Base-by-base conservation (phyloP, 345 rosid genomes). In the Lepidium aucheri region DNA sequence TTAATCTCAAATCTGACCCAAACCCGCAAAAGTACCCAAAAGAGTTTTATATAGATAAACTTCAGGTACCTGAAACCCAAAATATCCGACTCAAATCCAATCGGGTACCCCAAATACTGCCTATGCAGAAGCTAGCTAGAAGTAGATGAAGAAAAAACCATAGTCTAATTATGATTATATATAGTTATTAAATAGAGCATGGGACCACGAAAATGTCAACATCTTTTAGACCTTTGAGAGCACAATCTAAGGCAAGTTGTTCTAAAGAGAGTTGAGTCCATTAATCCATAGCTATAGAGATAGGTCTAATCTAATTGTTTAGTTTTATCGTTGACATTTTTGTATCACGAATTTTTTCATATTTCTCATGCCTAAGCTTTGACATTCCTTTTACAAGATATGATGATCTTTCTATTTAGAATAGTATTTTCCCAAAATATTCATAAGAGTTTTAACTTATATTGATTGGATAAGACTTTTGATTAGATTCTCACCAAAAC, bases 161-260 rank as follows among this genome's bases (percentile, higher is more conserved):
- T 43, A 59, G 60, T 28, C 5, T 52, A 60, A 42, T 52, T 32
- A 9, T 35, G 32, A 18, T 46, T 56, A 41, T n/a, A 28, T 17
- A 30, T n/a, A n/a, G 18, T 8, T 28, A 47, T 8, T 5, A 6
- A 5, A 54, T 3, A 61, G 43, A 49, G 22, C 17, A 64, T 33
- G 44, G 70, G 60, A 64, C 66, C 66, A 72, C 53, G 35, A 72
- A 56, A 49, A 56, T 49, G 52, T 56, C 60, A 72, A 64, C 45
- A 15, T 32, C 53, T 57, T 49, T 18, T n/a, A 55, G 64, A 49
- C 64, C 63, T 47, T 18, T 20, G 30, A 72, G 49, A 64, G 38
- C 60, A 49, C 45, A 64, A 42, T 56, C 65, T 64, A 64, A 55
- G 52, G 32, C 70, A 72, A 72, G 65, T 72, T 56, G 76, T 22